Percentiles rank a stretch among this genome's conserved stretches.
Conservation (phyloP, 345 rosid species). For the Dipteronia dyeriana region DNA sequence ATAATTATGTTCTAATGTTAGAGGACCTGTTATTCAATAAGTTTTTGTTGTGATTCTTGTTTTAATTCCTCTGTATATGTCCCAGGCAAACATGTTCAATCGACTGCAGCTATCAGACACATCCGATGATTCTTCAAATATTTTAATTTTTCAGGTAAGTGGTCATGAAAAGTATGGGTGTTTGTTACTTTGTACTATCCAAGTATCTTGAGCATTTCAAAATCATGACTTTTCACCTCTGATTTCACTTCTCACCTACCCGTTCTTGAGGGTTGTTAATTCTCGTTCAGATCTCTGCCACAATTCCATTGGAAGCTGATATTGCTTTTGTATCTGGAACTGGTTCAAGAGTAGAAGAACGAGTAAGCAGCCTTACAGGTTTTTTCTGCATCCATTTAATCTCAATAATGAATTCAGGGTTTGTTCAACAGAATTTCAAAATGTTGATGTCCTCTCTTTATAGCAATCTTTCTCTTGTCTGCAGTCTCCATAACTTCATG, state of each 20-base stretch:
- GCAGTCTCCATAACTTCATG: not conserved
- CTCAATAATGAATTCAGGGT: constrained; percentile 8
- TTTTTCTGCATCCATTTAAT: constrained; percentile 20
- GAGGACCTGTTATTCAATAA: constrained; percentile 2
- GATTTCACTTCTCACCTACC: constrained; percentile 2
- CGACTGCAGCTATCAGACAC: constrained; percentile 68
- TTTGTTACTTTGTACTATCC: constrained; percentile 4
- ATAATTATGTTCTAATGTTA: constrained; percentile 14
- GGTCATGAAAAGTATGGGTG: not conserved
- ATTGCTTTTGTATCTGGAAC: constrained; percentile 74
- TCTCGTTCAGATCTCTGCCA: constrained; percentile 62
- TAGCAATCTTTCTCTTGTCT: constrained; percentile 2
- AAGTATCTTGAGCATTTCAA: constrained; percentile 16
- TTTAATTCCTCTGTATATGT: constrained; percentile 14
- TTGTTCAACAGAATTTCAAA: constrained; percentile 9
- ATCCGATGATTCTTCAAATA: constrained; percentile 53
- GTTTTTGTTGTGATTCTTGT: constrained; percentile 20
- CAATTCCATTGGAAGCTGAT: constrained; percentile 63
- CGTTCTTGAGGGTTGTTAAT: constrained; percentile 21
- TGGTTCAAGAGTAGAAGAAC: constrained; percentile 52
- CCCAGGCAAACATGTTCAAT: constrained; percentile 50
- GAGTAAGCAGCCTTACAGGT: constrained; percentile 77
- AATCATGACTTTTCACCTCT: constrained; percentile 12
- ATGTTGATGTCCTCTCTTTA: constrained; percentile 6
- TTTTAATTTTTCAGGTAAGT: constrained; percentile 80